phyloP scores from a whole-genome alignment of 2,329 filamentous ascomycete species.

The Fusarium dlaminii region DNA sequence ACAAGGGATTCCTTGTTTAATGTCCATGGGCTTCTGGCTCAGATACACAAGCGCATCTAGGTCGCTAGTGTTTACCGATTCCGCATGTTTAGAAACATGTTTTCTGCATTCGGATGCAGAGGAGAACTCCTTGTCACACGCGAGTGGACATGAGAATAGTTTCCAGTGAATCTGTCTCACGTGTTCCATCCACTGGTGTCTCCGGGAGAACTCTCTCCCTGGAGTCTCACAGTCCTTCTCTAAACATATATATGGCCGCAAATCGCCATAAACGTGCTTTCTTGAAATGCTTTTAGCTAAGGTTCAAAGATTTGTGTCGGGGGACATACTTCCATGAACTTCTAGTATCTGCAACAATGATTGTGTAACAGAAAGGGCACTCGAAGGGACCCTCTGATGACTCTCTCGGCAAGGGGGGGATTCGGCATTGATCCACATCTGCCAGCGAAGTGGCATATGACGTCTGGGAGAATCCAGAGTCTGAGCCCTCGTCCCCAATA shows the following conservation, averaged over 20 bases:
- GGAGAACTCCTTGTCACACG: accelerated
- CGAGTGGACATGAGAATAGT: background rate
- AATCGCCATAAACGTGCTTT: background rate
- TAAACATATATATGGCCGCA: background rate
- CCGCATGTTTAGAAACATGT: background rate
- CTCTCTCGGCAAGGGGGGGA: background rate
- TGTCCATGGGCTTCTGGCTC: background rate
- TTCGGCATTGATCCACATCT: background rate
- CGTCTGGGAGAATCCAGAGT: background rate
- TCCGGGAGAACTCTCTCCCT: background rate
- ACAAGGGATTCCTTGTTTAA: background rate
- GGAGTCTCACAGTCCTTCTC: background rate
- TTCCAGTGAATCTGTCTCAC: background rate
- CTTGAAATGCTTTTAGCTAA: background rate
- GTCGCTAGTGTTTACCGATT: background rate
- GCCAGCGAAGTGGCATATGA: background rate
- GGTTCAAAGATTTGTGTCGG: background rate
- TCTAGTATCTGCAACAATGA: background rate
- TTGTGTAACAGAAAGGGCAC: background rate
- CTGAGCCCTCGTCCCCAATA: background rate
- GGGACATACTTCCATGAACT: background rate
- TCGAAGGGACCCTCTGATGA: background rate
- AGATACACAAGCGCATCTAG: background rate
- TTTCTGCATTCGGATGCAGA: background rate
- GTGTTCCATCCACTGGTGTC: background rate